Evolutionary conservation across 2,329 filamentous ascomycete genomes (phyloP).

Genomic region (Dactylellina cionopaga): DNA sequence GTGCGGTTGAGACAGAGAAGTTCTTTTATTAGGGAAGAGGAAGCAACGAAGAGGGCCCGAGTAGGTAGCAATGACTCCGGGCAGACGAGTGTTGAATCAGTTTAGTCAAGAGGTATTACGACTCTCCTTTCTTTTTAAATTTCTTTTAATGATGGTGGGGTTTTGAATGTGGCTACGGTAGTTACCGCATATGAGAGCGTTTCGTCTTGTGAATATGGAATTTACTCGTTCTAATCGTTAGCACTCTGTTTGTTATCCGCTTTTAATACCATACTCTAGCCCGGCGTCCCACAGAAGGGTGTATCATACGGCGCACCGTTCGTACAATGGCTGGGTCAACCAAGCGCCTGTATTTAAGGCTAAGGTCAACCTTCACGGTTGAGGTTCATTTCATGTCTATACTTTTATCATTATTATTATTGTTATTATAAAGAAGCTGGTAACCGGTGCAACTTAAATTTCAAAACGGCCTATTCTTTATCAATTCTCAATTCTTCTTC

Average conservation of each 20-base stretch:
- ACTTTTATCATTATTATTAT: too few relatives aligned
- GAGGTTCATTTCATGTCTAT: too few relatives aligned
- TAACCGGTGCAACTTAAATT: too few relatives aligned
- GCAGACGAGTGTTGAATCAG: not conserved
- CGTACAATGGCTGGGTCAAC: not conserved
- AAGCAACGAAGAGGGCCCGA: not conserved
- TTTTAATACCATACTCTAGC: too few relatives aligned
- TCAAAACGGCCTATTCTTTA: too few relatives aligned
- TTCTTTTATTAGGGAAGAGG: constrained; percentile 22
- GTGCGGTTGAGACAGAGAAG: constrained; percentile 58
- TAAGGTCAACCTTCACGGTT: too few relatives aligned
- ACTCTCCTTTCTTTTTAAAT: not conserved
- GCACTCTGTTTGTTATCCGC: too few relatives aligned
- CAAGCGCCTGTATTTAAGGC: not conserved
- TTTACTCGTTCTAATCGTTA: not conserved
- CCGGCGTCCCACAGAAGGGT: too few relatives aligned
- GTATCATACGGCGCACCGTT: too few relatives aligned
- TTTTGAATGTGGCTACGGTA: constrained; percentile 1
- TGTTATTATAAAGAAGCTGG: too few relatives aligned
- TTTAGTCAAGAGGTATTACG: not conserved
- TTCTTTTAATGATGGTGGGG: too few relatives aligned
- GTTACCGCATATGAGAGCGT: not conserved
- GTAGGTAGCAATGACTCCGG: constrained; percentile 12
- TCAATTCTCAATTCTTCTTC: too few relatives aligned
- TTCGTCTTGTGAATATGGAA: not conserved